phyloP scores from a whole-genome alignment of 2,329 filamentous ascomycete species.

The Emergomyces africanus region DNA sequence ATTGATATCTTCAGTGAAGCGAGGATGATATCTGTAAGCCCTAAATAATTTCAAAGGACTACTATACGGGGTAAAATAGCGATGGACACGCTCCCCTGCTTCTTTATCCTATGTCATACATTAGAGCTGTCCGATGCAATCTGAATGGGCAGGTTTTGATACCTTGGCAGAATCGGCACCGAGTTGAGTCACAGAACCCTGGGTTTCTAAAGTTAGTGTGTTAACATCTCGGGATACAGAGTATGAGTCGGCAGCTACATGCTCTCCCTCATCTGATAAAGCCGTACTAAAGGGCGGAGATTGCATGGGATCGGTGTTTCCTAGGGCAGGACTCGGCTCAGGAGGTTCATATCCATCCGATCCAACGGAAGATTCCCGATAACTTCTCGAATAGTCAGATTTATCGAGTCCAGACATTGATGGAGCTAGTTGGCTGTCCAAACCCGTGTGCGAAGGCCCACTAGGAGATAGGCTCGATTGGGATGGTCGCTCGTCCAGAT shows the following conservation, averaged over 20 bases:
- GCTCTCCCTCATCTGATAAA: slow-evolving; percentile 21
- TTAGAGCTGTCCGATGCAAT: slow-evolving; percentile 16
- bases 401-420: background rate
- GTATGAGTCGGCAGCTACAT: slow-evolving; percentile 13
- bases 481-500: background rate
- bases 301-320: slow-evolving; percentile 18
- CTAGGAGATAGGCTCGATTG: background rate
- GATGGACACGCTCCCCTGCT: slow-evolving; percentile 9
- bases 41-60: slow-evolving; percentile 74
- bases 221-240: slow-evolving; percentile 15
- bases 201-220: slow-evolving; percentile 21
- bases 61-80: slow-evolving; percentile 54
- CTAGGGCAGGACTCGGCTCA: slow-evolving; percentile 22
- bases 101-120: slow-evolving; percentile 15
- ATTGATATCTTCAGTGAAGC: slow-evolving; percentile 54
- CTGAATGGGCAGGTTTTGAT: background rate
- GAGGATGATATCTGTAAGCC: slow-evolving; percentile 79
- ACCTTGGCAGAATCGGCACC: slow-evolving; percentile 16
- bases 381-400: background rate
- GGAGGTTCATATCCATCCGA: slow-evolving; percentile 48
- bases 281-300: slow-evolving; percentile 34
- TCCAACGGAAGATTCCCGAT: slow-evolving; percentile 19
- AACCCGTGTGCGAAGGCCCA: background rate
- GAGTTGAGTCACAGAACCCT: slow-evolving; percentile 15
- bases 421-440: slow-evolving; percentile 8